phyloP scores from a whole-genome alignment of 2,329 filamentous ascomycete genomes.

The Passalora sequoiae region DNA sequence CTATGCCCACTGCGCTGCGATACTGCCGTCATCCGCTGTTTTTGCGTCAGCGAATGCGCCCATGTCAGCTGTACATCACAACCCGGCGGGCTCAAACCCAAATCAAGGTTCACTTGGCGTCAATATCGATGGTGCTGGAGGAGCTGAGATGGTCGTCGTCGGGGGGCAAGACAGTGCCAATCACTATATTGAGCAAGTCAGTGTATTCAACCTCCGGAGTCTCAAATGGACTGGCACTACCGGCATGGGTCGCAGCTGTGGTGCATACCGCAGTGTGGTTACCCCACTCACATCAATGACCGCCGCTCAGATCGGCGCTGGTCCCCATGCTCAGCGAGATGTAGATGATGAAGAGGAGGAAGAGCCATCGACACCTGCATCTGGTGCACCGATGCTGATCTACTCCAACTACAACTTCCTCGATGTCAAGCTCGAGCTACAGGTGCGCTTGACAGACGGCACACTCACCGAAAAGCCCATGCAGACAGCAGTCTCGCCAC shows the following conservation, averaged over 20 bases:
- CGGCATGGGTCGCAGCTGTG: slow-evolving; percentile 82
- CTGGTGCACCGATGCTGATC: slow-evolving; percentile 73
- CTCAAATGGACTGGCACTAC: slow-evolving; percentile 93
- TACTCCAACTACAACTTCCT: slow-evolving; percentile 99
- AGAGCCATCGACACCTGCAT: slow-evolving; percentile 32
- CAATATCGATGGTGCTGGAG: slow-evolving; percentile 81
- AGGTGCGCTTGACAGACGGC: slow-evolving; percentile 80
- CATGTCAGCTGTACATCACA: slow-evolving; percentile 81
- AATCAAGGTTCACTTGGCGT: slow-evolving; percentile 86
- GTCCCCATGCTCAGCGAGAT: slow-evolving; percentile 40
- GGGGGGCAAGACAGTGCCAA: slow-evolving; percentile 97
- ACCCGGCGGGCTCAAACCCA: slow-evolving; percentile 72
- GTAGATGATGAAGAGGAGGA: slow-evolving; percentile 38
- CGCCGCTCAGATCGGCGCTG: slow-evolving; percentile 61
- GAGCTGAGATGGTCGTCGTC: slow-evolving; percentile 94
- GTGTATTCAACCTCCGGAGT: slow-evolving; percentile 92
- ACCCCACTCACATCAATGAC: slow-evolving; percentile 68
- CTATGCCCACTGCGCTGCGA: slow-evolving; percentile 93
- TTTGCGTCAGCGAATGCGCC: slow-evolving; percentile 83
- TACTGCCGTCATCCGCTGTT: slow-evolving; percentile 78
- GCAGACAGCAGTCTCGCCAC: slow-evolving; percentile 79
- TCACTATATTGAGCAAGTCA: slow-evolving; percentile 98
- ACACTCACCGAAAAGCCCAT: slow-evolving; percentile 81
- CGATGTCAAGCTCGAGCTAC: slow-evolving; percentile 91
- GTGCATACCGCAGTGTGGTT: slow-evolving; percentile 92